These are phyloP conservation scores for Anethum foeniculum DNA, from an alignment of 140 eudicot species.

Conservation along the genomic window DNA sequence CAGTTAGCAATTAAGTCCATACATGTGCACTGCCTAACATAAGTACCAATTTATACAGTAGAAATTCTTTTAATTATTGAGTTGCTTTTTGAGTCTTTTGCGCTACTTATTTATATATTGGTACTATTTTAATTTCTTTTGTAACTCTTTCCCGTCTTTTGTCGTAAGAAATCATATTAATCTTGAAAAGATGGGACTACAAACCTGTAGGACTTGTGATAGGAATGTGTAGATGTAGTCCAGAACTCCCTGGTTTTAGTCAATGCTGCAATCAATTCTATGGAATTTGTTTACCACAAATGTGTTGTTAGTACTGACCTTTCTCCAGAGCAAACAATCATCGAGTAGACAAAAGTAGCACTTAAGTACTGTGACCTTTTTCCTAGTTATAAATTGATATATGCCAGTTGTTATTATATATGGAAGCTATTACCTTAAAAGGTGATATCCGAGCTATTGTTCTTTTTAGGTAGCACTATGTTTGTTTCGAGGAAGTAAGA, in stretches of 20 bases:
- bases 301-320: conserved; percentile 52
- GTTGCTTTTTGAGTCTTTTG: background rate
- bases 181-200: conserved; percentile 28
- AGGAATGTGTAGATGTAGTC: conserved; percentile 65
- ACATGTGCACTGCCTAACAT: background rate
- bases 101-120: background rate
- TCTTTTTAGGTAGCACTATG: conserved; percentile 64
- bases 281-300: conserved; percentile 93
- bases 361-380: conserved; percentile 48
- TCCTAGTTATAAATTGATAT: background rate
- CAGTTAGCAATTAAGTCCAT: background rate
- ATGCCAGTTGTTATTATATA: background rate
- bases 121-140: background rate
- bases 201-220: conserved; percentile 33
- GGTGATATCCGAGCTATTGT: background rate
- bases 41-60: too few relatives aligned
- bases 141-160: background rate
- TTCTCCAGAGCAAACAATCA: conserved; percentile 62
- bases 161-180: conserved; percentile 13
- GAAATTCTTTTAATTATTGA: background rate
- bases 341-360: conserved; percentile 85
- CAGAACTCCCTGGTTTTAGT: conserved; percentile 46
- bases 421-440: background rate
- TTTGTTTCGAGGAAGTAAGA: conserved; percentile 57
- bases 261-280: conserved; percentile 94